phyloP scores from a whole-genome alignment of 495 filamentous ascomycete species.

The Glonium stellatum region DNA sequence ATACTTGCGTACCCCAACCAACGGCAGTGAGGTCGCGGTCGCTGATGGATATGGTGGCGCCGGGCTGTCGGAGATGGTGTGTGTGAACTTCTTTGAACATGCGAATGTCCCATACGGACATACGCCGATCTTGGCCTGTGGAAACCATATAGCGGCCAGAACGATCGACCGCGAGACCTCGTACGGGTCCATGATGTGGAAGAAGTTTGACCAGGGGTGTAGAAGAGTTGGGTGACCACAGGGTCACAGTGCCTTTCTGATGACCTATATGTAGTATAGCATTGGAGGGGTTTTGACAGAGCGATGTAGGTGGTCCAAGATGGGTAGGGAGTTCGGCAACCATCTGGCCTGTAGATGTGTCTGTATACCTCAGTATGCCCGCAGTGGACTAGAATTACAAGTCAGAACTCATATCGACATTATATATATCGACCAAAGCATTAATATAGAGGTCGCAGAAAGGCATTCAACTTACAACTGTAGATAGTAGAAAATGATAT shows the following conservation, averaged over 20 bases:
- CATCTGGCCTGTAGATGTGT: constrained; percentile 84
- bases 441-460: neutral
- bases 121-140: constrained; percentile 80
- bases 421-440: neutral
- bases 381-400: constrained; percentile 55
- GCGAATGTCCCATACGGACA: constrained; percentile 94
- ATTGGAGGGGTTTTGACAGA: constrained; percentile 83
- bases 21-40: constrained; percentile 82
- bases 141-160: constrained; percentile 94
- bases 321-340: constrained; percentile 77
- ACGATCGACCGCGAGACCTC: constrained; percentile 75
- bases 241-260: constrained; percentile 84
- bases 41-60: constrained; percentile 77
- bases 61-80: constrained; percentile 81
- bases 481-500: constrained; percentile 90
- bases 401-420: constrained; percentile 4
- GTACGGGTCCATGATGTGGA: constrained; percentile 91
- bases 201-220: constrained; percentile 86
- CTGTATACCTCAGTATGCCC: constrained; percentile 87
- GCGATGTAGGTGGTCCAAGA: constrained; percentile 72
- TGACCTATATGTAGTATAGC: constrained; percentile 87
- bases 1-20: constrained; percentile 84
- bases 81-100: constrained; percentile 87
- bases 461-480: constrained; percentile 51
- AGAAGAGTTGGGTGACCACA: constrained; percentile 92